These are phyloP conservation scores for Solanum pimpinellifolium DNA, from an alignment of 257 asterid species.

Conservation along the genomic window DNA sequence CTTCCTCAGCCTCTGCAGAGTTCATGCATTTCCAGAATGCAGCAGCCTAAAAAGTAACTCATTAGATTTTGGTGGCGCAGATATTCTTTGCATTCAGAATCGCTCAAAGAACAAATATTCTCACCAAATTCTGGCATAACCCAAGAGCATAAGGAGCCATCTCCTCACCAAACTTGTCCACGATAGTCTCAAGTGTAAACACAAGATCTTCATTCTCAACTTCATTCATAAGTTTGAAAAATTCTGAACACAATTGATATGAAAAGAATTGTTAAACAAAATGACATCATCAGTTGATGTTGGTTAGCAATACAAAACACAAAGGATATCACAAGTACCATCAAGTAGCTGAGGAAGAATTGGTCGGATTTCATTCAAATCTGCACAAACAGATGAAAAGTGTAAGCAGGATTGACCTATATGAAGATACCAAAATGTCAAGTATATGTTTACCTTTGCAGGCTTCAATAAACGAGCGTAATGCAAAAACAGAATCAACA, in stretches of 20 bases:
- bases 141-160: conserved; percentile 99
- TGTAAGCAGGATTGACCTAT: neutral
- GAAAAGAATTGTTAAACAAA: neutral
- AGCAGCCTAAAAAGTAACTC: conserved; percentile 53
- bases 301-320: neutral
- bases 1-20: conserved; percentile 86
- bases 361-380: conserved; percentile 81
- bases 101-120: neutral
- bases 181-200: conserved; percentile 92
- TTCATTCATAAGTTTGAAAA: conserved; percentile 93
- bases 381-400: conserved; percentile 23
- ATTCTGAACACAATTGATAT: conserved; percentile 36
- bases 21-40: conserved; percentile 98
- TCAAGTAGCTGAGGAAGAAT: conserved; percentile 90
- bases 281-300: neutral
- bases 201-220: conserved; percentile 99
- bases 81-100: neutral
- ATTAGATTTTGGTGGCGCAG: neutral
- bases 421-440: neutral
- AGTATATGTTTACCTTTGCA: conserved; percentile 54
- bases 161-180: conserved; percentile 99
- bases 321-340: conserved; percentile 37
- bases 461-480: conserved; percentile 94
- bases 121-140: conserved; percentile 94
- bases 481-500: conserved; percentile 91